These are phyloP conservation scores for Rhodomyrtus psidioides DNA, from an alignment of 441 rosid genomes.

Conservation along the genomic window DNA sequence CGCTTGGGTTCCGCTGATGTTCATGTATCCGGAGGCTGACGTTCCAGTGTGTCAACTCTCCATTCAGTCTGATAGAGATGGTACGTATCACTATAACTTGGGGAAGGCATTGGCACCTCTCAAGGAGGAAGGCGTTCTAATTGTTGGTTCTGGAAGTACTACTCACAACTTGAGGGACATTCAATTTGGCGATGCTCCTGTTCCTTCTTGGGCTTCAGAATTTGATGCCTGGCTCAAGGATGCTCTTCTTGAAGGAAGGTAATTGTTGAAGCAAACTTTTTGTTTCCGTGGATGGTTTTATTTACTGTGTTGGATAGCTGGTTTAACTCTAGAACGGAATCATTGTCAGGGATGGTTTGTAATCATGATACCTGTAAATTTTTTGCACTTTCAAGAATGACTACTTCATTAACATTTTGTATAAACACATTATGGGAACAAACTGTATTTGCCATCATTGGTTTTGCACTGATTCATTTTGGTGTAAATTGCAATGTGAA, in stretches of 20 bases:
- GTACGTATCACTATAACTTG: constrained; percentile 66
- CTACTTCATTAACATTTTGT: background rate
- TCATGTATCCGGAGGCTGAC: constrained; percentile 90
- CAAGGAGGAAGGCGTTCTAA: constrained; percentile 75
- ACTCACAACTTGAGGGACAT: constrained; percentile 65
- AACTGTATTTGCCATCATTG: background rate
- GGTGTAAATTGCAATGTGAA: background rate
- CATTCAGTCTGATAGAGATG: constrained; percentile 50
- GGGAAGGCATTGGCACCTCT: constrained; percentile 81
- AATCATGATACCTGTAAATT: background rate
- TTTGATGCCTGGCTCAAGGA: constrained; percentile 82
- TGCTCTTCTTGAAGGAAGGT: constrained; percentile 82
- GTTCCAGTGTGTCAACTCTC: constrained; percentile 87
- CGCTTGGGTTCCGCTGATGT: constrained; percentile 89
- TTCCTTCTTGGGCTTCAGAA: constrained; percentile 57
- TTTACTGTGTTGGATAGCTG: background rate
- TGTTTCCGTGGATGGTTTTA: background rate
- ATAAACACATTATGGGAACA: background rate
- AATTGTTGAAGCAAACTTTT: background rate
- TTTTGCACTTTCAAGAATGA: background rate
- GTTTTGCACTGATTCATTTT: background rate
- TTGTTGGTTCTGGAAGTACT: constrained; percentile 79
- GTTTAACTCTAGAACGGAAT: background rate
- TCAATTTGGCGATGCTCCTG: background rate
- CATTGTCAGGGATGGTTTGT: background rate